These are phyloP conservation scores for Saccharomycopsis schoenii DNA, from an alignment of 805 yeast species.

Conservation along the genomic window DNA sequence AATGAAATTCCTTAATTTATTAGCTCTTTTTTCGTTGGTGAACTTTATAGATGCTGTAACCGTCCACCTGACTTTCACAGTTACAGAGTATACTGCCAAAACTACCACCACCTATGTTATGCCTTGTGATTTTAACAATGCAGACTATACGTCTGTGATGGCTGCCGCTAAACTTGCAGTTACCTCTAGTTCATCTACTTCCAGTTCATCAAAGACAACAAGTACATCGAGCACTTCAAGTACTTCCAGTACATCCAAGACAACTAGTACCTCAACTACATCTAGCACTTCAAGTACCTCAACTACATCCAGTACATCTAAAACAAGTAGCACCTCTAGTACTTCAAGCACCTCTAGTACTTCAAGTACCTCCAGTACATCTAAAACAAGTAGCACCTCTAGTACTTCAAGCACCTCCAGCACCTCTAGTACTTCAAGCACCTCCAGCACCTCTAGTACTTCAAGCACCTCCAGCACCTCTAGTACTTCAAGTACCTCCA, in stretches of 20 bases:
- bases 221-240: not conserved
- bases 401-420: slow-evolving; percentile 12
- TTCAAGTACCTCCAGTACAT: not conserved
- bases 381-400: not conserved
- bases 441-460: not conserved
- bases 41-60: slow-evolving; percentile 5
- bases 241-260: not conserved
- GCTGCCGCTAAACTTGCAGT: not conserved
- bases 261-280: not conserved
- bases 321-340: slow-evolving; percentile 7
- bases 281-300: slow-evolving; percentile 9
- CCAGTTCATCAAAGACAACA: not conserved
- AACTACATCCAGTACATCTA: not conserved
- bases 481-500: slow-evolving; percentile 9
- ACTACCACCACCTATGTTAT: slow-evolving; percentile 1
- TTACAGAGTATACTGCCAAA: slow-evolving; percentile 5
- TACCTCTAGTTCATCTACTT: not conserved
- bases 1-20: not conserved
- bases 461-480: not conserved
- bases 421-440: not conserved
- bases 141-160: slow-evolving; percentile 4
- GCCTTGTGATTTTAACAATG: slow-evolving; percentile 4
- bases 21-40: not conserved
- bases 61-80: slow-evolving; percentile 1
- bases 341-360: not conserved